Conservation (phyloP, 2,329 filamentous ascomycete genomes). For the Paracorniculantispora psalliotae region DNA sequence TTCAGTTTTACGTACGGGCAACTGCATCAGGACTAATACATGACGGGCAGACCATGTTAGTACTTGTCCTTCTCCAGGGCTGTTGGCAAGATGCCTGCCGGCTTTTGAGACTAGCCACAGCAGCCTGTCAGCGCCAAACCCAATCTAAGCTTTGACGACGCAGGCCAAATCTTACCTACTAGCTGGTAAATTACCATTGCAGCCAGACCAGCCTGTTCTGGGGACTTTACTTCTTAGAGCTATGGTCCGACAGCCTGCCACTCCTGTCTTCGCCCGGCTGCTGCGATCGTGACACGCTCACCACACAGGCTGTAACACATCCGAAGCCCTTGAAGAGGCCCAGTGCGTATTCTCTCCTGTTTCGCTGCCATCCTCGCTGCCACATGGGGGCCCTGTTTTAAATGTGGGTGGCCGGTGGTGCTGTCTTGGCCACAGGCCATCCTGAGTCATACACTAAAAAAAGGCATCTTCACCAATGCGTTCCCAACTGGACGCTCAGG, state of each 20-base stretch:
- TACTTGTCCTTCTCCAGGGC: neutral
- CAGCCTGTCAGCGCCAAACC: slow-evolving; percentile 2
- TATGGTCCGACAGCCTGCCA: neutral
- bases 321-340: neutral
- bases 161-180: neutral
- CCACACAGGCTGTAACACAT: neutral
- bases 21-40: neutral
- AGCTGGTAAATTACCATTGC: neutral
- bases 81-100: neutral
- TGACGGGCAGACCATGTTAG: neutral
- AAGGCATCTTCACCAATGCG: neutral
- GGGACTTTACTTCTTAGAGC: too few relatives aligned
- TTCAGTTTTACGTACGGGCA: neutral
- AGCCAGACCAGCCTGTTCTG: neutral
- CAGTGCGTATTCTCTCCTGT: neutral
- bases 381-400: slow-evolving; percentile 15
- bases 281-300: neutral
- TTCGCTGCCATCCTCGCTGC: slow-evolving; percentile 5
- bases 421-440: slow-evolving; percentile 1
- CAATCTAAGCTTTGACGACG: neutral
- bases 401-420: slow-evolving; percentile 1
- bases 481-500: neutral
- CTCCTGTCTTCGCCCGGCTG: neutral
- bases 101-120: neutral
- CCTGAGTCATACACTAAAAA: slow-evolving; percentile 1